These are phyloP conservation scores for Triglochin maritima DNA, from an alignment of 106 monocot species.

Conservation along the genomic window DNA sequence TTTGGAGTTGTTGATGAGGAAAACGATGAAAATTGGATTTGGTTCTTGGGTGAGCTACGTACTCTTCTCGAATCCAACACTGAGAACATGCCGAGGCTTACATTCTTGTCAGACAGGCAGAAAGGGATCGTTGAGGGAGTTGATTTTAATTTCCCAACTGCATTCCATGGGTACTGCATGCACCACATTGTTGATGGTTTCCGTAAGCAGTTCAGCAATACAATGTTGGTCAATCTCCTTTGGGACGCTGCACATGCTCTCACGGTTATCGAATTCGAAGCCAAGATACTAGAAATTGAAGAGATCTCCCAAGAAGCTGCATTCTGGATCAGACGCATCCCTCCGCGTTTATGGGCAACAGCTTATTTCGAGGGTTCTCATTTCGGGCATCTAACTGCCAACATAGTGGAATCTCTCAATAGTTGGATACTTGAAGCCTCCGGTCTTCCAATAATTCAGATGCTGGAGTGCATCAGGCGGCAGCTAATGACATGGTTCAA, in stretches of 20 bases:
- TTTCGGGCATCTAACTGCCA: constrained; percentile 82
- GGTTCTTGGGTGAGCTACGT: constrained; percentile 90
- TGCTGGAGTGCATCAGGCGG: constrained; percentile 83
- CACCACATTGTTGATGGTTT: constrained; percentile 83
- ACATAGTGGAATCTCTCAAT: constrained; percentile 65
- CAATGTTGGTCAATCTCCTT: constrained; percentile 60
- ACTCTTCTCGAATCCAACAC: constrained; percentile 72
- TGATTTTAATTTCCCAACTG: constrained; percentile 91
- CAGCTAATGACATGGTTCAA: constrained; percentile 99
- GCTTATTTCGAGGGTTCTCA: constrained; percentile 90
- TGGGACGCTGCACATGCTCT: constrained; percentile 96
- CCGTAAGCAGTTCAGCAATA: constrained; percentile 78
- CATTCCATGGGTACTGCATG: constrained; percentile 97
- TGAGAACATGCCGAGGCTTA: constrained; percentile 95
- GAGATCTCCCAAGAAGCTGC: constrained; percentile 84
- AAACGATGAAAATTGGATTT: constrained; percentile 94
- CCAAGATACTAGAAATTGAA: constrained; percentile 88
- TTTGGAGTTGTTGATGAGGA: constrained; percentile 98
- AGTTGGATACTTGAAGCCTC: constrained; percentile 87
- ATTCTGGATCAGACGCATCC: constrained; percentile 74
- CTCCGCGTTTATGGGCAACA: constrained; percentile 85
- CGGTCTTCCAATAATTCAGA: constrained; percentile 83
- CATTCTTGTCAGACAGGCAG: constrained; percentile 77
- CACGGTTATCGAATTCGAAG: constrained; percentile 80
- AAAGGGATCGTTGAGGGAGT: constrained; percentile 90